Evolutionary conservation across 768 basidiomycete genomes (phyloP), one percentile per base, ranked within the genome.

Genomic region (Podaxis sp.): DNA sequence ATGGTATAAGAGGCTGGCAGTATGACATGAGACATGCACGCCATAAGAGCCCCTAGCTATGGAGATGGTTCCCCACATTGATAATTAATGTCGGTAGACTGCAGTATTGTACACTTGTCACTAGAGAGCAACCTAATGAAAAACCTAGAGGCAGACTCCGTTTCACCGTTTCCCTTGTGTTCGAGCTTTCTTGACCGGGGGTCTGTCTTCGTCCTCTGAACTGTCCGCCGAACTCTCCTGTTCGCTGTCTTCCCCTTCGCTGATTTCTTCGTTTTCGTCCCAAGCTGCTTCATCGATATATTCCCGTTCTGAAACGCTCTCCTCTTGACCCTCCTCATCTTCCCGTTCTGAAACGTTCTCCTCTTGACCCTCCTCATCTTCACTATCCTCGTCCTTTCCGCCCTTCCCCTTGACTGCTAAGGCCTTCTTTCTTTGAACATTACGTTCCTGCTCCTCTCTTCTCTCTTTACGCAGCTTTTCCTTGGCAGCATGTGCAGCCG

Each of bases 401-500:
- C 70, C 56, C 64, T 74, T 58, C 66, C 66, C 61, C 37, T 61
- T 63, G 61, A 64, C 58, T 55, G 70, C 63, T 50, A 61, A 60
- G 11, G 78, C 81, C 72, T 89, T 89, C 76, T 98, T 99, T 51
- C 88, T 82, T 51, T 83, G 81, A 4, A 98, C 91, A 72, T 98
- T 99, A 57, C 83, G 82, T 70, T 93, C 95, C 70, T 98, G 97
- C 69, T 97, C 93, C 62, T 90, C 89, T 65, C 90, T 79, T 63
- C 95, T 80, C 65, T 92, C 81, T 66, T 89, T 88, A 64, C 86
- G 83, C 47, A 93, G 71, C 70, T 82, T 88, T 63, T 86, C 88
- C 67, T 90, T 91, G 23, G 85, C 89, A 2, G 85, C 88, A 69
- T 95, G 91, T 25, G 87, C 84, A 25, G 84, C 83, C 67, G 89